phyloP scores from a whole-genome alignment of 495 filamentous ascomycete species.

The Oidiodendron maius region DNA sequence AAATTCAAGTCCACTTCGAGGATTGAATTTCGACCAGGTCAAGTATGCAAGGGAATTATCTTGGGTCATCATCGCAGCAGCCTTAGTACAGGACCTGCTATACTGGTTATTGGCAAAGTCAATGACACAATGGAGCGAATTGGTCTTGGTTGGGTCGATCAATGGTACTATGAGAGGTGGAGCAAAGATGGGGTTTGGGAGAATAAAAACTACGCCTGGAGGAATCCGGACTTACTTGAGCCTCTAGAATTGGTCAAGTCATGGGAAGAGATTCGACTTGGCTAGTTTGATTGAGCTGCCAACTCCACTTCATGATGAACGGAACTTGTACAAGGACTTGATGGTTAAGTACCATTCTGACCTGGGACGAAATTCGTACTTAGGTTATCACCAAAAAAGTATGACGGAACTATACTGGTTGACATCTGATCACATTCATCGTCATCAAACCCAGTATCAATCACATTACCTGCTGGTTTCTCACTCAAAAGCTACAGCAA shows the following conservation, averaged over 20 bases:
- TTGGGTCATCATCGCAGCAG: not conserved
- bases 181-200: conserved; percentile 6
- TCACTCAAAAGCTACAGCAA: no score
- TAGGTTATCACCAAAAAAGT: no score
- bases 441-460: no score
- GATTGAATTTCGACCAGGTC: not conserved
- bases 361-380: no score
- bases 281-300: conserved; percentile 4
- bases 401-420: no score
- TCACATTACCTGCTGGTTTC: no score
- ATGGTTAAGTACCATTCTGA: no score
- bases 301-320: conserved; percentile 3
- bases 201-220: conserved; percentile 3
- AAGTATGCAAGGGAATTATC: conserved; percentile 4
- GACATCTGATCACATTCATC: no score
- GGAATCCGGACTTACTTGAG: not conserved
- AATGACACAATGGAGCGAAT: conserved; percentile 3
- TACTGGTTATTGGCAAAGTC: conserved; percentile 8
- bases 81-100: not conserved
- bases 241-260: conserved; percentile 8
- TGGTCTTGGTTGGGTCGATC: conserved; percentile 4
- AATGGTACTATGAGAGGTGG: not conserved
- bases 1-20: conserved; percentile 2
- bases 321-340: conserved; percentile 1
- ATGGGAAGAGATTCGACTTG: conserved; percentile 9